Percentiles rank a stretch among this genome's conserved stretches.
phyloP scores from a whole-genome alignment of 805 yeast species.

The Monosporozyma siamensis region DNA sequence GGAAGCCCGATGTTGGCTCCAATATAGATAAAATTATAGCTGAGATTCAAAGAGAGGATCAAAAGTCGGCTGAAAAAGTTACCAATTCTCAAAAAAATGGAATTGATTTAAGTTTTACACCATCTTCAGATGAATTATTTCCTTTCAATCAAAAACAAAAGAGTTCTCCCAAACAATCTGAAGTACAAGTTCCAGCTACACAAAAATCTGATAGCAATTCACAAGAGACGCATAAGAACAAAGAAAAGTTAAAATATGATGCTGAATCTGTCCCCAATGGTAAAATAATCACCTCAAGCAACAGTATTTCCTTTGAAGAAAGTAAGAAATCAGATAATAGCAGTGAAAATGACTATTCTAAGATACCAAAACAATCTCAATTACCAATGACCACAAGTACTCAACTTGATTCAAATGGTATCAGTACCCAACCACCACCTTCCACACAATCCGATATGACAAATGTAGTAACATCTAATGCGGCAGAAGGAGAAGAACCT shows the following conservation, averaged over 20 bases:
- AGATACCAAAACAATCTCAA: background rate
- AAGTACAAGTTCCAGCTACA: constrained; percentile 10
- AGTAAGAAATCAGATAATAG: background rate
- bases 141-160: background rate
- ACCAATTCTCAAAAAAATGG: background rate
- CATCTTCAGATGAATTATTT: background rate
- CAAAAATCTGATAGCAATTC: constrained; percentile 2
- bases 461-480: background rate
- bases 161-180: background rate
- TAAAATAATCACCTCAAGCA: constrained; percentile 1
- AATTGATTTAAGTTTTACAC: no score
- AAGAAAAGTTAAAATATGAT: no score
- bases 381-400: background rate
- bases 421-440: background rate
- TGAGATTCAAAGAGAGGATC: background rate
- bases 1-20: background rate
- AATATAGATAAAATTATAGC: background rate
- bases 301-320: background rate
- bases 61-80: background rate
- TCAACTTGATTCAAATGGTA: no score
- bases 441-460: background rate
- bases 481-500: background rate
- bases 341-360: background rate
- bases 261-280: background rate
- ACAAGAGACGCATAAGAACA: background rate